Evolutionary conservation across 805 yeast genomes (phyloP).

Genomic region (Torulaspora delbrueckii): DNA sequence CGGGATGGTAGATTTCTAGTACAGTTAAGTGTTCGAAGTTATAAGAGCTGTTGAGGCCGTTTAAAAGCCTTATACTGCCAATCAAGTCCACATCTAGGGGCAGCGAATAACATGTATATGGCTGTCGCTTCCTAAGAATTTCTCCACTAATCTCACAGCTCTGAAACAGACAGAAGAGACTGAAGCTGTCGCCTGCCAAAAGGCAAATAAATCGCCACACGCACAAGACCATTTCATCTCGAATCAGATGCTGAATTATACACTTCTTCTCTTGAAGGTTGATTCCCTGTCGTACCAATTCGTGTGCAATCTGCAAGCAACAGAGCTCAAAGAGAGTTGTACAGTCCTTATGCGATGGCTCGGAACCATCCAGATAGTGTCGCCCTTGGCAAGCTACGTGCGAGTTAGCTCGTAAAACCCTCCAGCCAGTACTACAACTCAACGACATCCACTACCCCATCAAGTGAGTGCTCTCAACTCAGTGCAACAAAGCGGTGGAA

Average conservation of each 20-base stretch:
- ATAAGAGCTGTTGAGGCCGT: neutral
- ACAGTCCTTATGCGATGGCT: neutral
- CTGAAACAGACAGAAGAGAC: neutral
- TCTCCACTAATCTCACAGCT: neutral
- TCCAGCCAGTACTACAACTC: neutral
- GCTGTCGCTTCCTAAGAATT: neutral
- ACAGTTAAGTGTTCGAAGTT: constrained; percentile 4
- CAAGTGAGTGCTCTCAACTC: neutral
- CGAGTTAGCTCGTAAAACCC: neutral
- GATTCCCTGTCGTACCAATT: neutral
- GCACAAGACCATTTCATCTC: neutral
- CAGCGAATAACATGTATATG: neutral
- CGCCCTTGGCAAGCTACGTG: neutral
- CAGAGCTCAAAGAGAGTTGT: neutral
- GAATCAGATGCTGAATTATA: neutral
- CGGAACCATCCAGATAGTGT: neutral
- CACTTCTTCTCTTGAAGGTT: neutral
- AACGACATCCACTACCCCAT: neutral
- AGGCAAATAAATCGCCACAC: constrained; percentile 3
- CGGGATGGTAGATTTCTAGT: constrained; percentile 1
- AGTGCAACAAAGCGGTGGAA: neutral
- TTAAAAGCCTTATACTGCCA: constrained; percentile 6
- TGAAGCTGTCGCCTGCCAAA: constrained; percentile 3
- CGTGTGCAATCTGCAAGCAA: neutral
- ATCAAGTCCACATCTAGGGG: neutral